Percentiles rank a stretch among this genome's conserved stretches.
Conservation (phyloP, 305 asterid species). For the Fraxinus paxiana region DNA sequence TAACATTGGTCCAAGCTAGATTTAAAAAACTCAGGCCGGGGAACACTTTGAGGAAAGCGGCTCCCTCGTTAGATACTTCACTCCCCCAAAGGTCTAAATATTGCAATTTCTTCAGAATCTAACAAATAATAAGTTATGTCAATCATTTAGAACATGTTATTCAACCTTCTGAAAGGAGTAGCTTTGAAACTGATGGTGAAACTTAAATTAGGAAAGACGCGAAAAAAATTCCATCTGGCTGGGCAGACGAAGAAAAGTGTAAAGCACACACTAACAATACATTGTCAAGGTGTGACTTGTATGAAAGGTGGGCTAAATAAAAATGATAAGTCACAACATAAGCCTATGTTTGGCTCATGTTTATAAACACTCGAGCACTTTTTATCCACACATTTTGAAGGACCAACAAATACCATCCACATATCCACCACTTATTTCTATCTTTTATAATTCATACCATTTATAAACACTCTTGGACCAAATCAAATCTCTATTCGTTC, state of each 20-base stretch:
- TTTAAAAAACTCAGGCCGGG: slow-evolving; percentile 59
- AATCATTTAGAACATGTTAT: slow-evolving; percentile 18
- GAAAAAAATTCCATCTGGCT: background rate
- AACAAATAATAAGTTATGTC: slow-evolving; percentile 19
- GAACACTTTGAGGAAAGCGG: slow-evolving; percentile 45
- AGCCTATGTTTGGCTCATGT: background rate
- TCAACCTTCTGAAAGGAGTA: slow-evolving; percentile 8
- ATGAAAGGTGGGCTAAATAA: background rate
- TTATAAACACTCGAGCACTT: background rate
- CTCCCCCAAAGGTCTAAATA: slow-evolving; percentile 90
- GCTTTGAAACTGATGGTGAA: background rate
- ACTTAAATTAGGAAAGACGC: background rate
- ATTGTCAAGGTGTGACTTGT: background rate
- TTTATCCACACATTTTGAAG: background rate
- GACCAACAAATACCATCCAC: background rate
- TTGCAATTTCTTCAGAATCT: slow-evolving; percentile 65
- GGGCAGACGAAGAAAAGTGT: background rate
- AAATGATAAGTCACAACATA: background rate
- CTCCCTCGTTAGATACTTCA: slow-evolving; percentile 59
- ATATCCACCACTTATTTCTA: background rate
- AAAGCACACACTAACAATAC: background rate
- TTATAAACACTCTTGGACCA: background rate
- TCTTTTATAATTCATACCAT: background rate
- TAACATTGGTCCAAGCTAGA: slow-evolving; percentile 81
- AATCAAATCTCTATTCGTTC: background rate